Evolutionary conservation across 169 alveolate genomes (phyloP).

Genomic region (Pseudocohnilembus persalinus): DNA sequence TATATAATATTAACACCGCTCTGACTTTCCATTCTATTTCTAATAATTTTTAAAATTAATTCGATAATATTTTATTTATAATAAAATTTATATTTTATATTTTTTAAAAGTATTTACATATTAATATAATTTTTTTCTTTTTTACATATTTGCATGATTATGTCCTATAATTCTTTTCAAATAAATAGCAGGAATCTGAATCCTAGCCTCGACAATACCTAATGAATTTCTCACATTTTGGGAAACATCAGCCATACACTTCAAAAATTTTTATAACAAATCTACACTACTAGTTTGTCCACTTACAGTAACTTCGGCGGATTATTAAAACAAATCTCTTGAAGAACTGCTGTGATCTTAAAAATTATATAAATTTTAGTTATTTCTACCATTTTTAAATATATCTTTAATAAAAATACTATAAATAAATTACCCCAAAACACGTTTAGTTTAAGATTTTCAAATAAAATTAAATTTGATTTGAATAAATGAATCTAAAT

Average conservation of each 20-base stretch:
- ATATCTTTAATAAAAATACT: too few species aligned
- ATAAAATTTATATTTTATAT: conserved; percentile 9
- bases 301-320: conserved; percentile 28
- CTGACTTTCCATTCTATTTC: conserved; percentile 31
- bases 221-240: conserved; percentile 28
- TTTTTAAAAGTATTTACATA: neutral
- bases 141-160: conserved; percentile 7
- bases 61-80: too few species aligned
- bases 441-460: conserved; percentile 1
- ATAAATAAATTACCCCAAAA: conserved; percentile 8
- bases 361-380: too few species aligned
- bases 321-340: conserved; percentile 26
- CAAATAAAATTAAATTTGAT: conserved; percentile 15
- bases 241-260: conserved; percentile 14
- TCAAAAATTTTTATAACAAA: conserved; percentile 16
- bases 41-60: too few species aligned
- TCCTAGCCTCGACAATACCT: conserved; percentile 40
- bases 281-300: conserved; percentile 24
- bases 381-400: too few species aligned
- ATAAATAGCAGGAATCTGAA: conserved; percentile 36
- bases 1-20: conserved; percentile 33
- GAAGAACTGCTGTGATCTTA: neutral
- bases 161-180: conserved; percentile 37
- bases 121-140: too few species aligned
- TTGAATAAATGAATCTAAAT: conserved; percentile 18